Percentiles rank a stretch among this genome's conserved stretches.
phyloP scores from a whole-genome alignment of 1,284 basidiomycete genomes.

The Sanghuangporus sanghuang region DNA sequence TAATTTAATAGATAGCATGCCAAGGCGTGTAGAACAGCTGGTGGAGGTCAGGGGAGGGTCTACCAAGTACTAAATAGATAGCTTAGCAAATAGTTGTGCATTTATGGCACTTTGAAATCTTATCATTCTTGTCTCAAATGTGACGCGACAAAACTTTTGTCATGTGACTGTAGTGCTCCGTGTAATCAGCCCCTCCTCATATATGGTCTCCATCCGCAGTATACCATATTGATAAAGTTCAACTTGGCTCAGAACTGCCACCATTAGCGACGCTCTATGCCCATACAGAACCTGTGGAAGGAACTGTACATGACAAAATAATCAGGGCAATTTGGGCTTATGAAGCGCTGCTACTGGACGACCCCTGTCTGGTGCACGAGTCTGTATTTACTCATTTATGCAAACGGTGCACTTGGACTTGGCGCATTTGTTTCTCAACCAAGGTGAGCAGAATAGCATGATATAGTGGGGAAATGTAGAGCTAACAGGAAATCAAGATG shows the following conservation, averaged over 20 bases:
- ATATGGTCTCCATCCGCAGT: neutral
- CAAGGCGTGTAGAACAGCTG: no score
- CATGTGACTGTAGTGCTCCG: no score
- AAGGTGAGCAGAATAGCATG: neutral
- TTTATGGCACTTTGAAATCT: no score
- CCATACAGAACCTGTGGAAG: no score
- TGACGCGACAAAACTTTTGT: no score
- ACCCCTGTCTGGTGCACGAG: slow-evolving; percentile 1
- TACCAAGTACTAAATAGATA: no score
- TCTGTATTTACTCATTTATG: neutral
- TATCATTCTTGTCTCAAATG: no score
- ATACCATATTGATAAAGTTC: neutral
- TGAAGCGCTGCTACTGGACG: neutral
- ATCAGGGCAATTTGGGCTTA: neutral
- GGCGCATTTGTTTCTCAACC: slow-evolving; percentile 10
- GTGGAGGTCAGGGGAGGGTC: no score
- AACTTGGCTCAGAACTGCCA: neutral
- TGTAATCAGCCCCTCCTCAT: neutral
- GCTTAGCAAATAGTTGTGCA: no score
- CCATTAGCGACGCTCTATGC: neutral
- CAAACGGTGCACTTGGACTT: neutral
- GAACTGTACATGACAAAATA: neutral
- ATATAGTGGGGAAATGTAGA: neutral
- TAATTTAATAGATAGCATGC: no score
- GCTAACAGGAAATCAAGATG: slow-evolving; percentile 46